These are phyloP conservation scores for Priceomyces medius DNA, from an alignment of 805 yeast genomes.

Conservation along the genomic window DNA sequence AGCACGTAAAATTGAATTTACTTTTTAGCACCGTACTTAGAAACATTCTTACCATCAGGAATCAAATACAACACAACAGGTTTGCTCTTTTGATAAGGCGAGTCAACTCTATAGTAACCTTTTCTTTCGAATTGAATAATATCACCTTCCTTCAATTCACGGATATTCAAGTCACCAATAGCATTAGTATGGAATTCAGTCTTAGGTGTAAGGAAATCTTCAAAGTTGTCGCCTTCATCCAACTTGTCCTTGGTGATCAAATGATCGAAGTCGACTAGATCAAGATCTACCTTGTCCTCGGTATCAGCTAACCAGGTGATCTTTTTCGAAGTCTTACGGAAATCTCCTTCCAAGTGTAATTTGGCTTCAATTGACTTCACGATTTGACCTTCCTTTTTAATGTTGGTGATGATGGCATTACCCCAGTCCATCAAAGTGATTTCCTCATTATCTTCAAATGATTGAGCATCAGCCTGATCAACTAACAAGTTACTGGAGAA, in stretches of 20 bases:
- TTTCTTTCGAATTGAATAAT: constrained; percentile 94
- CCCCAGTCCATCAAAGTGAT: constrained; percentile 99
- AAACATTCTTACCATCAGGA: constrained; percentile 82
- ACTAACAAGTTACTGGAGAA: constrained; percentile 62
- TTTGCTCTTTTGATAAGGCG: constrained; percentile 51
- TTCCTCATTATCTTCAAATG: constrained; percentile 77
- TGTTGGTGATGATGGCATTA: constrained; percentile 75
- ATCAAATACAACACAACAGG: constrained; percentile 83
- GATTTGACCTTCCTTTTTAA: constrained; percentile 58
- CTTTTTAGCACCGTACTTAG: constrained; percentile 36
- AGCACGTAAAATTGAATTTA: no score
- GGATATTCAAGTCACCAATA: constrained; percentile 76
- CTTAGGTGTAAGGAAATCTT: constrained; percentile 82
- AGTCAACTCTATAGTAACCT: constrained; percentile 89
- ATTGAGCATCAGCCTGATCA: constrained; percentile 82
- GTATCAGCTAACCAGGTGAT: constrained; percentile 92
- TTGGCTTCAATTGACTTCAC: constrained; percentile 70
- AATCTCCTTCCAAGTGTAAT: constrained; percentile 91
- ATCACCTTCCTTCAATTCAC: constrained; percentile 77
- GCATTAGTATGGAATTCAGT: constrained; percentile 83
- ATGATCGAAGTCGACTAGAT: constrained; percentile 89
- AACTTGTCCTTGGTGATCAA: constrained; percentile 92
- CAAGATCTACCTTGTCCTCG: constrained; percentile 66
- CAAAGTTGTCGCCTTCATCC: constrained; percentile 91
- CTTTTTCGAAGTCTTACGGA: constrained; percentile 93